Evolutionary conservation across 768 basidiomycete species (phyloP).

Genomic region (Mycena maculata): DNA sequence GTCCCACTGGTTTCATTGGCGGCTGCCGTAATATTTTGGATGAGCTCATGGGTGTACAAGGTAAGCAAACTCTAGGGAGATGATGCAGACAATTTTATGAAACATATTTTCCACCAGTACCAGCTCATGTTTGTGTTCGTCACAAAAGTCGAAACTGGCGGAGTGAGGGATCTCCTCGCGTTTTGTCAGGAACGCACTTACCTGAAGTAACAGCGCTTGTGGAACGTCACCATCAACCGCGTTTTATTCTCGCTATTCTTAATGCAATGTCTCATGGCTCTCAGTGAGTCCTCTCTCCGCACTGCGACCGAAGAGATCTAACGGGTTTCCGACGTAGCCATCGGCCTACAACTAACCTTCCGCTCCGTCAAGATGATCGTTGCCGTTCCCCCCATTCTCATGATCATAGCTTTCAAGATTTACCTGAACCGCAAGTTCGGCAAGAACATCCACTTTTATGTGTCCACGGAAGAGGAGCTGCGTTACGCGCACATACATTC

Average conservation of each 20-base stretch:
- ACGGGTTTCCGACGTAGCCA: constrained; percentile 55
- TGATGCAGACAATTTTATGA: too few relatives aligned
- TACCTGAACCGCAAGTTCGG: constrained; percentile 72
- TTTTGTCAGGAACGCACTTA: not conserved
- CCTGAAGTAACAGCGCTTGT: constrained; percentile 67
- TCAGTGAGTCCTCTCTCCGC: constrained; percentile 59
- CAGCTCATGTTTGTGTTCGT: constrained; percentile 87
- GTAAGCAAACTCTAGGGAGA: too few relatives aligned
- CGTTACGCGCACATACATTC: constrained; percentile 70
- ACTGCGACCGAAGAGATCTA: constrained; percentile 18
- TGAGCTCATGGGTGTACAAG: constrained; percentile 79
- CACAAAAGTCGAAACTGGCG: constrained; percentile 84
- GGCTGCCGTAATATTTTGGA: constrained; percentile 80
- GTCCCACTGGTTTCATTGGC: constrained; percentile 84
- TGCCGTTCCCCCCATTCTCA: constrained; percentile 75
- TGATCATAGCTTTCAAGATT: constrained; percentile 78
- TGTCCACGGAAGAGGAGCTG: constrained; percentile 74
- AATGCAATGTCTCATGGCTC: constrained; percentile 80
- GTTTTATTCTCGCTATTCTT: constrained; percentile 71
- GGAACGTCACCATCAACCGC: constrained; percentile 86
- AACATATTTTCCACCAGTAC: too few relatives aligned
- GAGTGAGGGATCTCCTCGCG: constrained; percentile 57
- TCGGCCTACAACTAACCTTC: constrained; percentile 74
- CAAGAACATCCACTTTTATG: constrained; percentile 74
- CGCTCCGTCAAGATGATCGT: constrained; percentile 70